A percentile compares a stretch with the other conserved stretches of the same genome.
Conservation (phyloP, 2,329 filamentous ascomycete species). For the Colletotrichum tropicicola region DNA sequence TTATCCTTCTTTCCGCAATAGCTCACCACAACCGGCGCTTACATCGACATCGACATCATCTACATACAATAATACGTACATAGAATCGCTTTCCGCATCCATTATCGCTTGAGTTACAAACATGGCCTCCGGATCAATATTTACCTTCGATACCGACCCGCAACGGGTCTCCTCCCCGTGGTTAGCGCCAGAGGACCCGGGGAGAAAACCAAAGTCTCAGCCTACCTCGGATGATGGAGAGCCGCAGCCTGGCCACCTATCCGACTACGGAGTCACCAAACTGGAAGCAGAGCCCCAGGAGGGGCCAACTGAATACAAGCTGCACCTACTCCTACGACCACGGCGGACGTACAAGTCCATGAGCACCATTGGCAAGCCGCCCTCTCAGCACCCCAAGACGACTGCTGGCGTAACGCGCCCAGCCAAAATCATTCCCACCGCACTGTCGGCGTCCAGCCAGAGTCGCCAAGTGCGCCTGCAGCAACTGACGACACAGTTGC, state of each 20-base stretch:
- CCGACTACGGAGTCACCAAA: constrained; percentile 75
- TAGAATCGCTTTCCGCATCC: neutral
- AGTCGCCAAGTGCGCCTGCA: constrained; percentile 85
- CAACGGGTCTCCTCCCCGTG: constrained; percentile 91
- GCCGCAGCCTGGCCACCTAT: constrained; percentile 53
- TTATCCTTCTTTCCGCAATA: constrained; percentile 18
- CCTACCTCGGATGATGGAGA: constrained; percentile 34
- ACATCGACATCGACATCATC: neutral
- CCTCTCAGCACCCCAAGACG: constrained; percentile 33
- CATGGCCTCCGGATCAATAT: constrained; percentile 96
- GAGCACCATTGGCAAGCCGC: constrained; percentile 62
- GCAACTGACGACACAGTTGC: constrained; percentile 90
- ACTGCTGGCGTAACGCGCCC: constrained; percentile 35
- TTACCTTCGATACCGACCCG: constrained; percentile 91
- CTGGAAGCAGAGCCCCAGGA: constrained; percentile 92
- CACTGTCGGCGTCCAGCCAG: constrained; percentile 62
- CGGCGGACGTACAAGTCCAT: constrained; percentile 77
- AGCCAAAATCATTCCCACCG: constrained; percentile 9
- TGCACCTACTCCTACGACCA: constrained; percentile 86
- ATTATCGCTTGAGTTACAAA: neutral
- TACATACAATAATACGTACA: neutral
- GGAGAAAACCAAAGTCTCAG: constrained; percentile 38
- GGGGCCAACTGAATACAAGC: constrained; percentile 95
- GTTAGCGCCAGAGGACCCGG: constrained; percentile 67
- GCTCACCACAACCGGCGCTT: neutral